A percentile compares a stretch with the other conserved stretches of the same genome.
Conservation (phyloP, 164 flowering plant genomes). For the Hamamelis virginiana region DNA sequence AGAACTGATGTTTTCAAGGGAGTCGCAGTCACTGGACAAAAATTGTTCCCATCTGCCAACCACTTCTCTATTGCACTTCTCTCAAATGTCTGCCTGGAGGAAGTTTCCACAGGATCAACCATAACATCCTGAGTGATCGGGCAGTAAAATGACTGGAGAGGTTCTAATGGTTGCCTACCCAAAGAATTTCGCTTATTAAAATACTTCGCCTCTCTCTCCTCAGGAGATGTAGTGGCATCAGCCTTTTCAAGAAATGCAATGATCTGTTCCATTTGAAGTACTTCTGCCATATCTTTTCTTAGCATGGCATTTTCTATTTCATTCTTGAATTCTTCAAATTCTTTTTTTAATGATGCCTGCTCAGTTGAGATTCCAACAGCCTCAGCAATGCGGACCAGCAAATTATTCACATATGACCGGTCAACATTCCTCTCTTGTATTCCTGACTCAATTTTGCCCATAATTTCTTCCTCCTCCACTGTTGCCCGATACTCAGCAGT, state of each 20-base stretch:
- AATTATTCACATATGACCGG: slow-evolving; percentile 8
- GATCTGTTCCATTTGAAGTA: slow-evolving; percentile 13
- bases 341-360: slow-evolving; percentile 5
- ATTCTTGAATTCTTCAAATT: slow-evolving; percentile 13
- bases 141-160: slow-evolving; percentile 66
- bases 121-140: slow-evolving; percentile 70
- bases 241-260: slow-evolving; percentile 2
- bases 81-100: slow-evolving; percentile 78
- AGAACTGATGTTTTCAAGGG: slow-evolving; percentile 41
- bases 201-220: slow-evolving; percentile 52
- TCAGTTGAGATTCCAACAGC: slow-evolving; percentile 9
- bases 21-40: slow-evolving; percentile 59
- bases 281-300: slow-evolving; percentile 11
- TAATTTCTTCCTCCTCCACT: slow-evolving; percentile 12
- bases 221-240: slow-evolving; percentile 21
- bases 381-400: slow-evolving; percentile 5
- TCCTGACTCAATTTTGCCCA: slow-evolving; percentile 13
- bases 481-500: slow-evolving; percentile 4
- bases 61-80: slow-evolving; percentile 68
- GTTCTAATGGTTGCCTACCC: slow-evolving; percentile 63
- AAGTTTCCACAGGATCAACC: slow-evolving; percentile 76
- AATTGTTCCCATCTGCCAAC: slow-evolving; percentile 50
- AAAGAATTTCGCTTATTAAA: slow-evolving; percentile 50
- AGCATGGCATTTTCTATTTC: slow-evolving; percentile 9
- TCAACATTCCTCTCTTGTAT: slow-evolving; percentile 4